Base-by-base conservation (phyloP, 441 rosid species). In the Melastoma candidum region DNA sequence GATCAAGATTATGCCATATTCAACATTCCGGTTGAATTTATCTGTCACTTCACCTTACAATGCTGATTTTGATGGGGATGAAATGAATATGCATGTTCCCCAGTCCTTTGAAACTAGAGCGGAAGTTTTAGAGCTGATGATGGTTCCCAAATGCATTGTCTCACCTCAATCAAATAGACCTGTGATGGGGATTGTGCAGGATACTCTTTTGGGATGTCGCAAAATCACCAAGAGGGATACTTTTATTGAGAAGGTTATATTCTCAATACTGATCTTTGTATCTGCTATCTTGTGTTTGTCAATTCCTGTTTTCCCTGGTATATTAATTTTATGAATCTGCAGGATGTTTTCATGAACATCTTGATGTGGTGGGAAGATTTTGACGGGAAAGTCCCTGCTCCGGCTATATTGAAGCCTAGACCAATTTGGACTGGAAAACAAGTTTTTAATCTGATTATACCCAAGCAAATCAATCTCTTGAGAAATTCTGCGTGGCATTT, bases 281-380 rank as follows among this genome's bases (percentile, higher is more conserved):
- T 41, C 12, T 67, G 12, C 29, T 43, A 62, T 29, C 36, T 29
- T 29, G 7, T 29, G 49, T 29, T 53, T 17, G 7, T 63, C 24
- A 22, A 11, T 12, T 12, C 39, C 24, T 26, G 26, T 62, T 44
- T 49, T 27, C 27, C 43, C 22, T 17, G 9, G 22, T 14, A 12
- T 61, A 27, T 59, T 29, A 27, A 57, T 11, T 46, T 44, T 66
- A 14, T 61, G 25, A 7, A 54, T 49, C 52, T 61, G 55, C 80
- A 94, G 99, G 97, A 94, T 74, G 99, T 94, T 27, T 94, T 94
- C 65, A 94, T 94, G 99, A 94, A 94, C 67, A 79, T 70, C 46
- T 80, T 90, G 76, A 94, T 94, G 97, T 94, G 99, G 99, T 94
- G 99, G 99, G 99, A 94, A 78, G 99, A 94, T 71, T 94, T 94